These are phyloP conservation scores for Chytridium lagenaria DNA, from an alignment of 371 early-diverging fungal species.

Conservation along the genomic window DNA sequence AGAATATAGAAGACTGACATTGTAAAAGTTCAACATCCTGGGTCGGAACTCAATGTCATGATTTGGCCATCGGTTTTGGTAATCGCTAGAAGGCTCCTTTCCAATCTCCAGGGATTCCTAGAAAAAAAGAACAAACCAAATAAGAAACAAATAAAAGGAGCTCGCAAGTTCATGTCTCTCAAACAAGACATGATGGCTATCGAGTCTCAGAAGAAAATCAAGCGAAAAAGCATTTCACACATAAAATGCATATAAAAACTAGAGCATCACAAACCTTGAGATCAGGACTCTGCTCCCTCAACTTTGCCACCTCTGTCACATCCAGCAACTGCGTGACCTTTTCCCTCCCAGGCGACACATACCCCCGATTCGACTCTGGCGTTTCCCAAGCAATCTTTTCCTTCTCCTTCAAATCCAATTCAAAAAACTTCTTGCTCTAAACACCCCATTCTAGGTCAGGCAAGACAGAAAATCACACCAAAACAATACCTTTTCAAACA, in stretches of 20 bases:
- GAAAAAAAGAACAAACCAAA: background rate
- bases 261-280: conserved; percentile 19
- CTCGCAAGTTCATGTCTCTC: background rate
- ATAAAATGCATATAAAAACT: background rate
- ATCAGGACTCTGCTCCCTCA: conserved; percentile 28
- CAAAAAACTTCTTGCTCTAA: conserved; percentile 28
- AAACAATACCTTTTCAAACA: conserved; percentile 20
- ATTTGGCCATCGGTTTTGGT: conserved; percentile 31
- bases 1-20: background rate
- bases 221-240: background rate
- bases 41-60: conserved; percentile 2
- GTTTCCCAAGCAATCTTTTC: conserved; percentile 31
- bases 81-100: conserved; percentile 18
- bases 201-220: background rate
- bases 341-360: conserved; percentile 38
- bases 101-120: conserved; percentile 42
- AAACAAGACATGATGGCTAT: background rate
- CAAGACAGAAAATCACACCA: conserved; percentile 2
- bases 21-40: conserved; percentile 23
- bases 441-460: background rate
- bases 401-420: conserved; percentile 22
- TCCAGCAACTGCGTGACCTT: conserved; percentile 21
- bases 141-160: background rate
- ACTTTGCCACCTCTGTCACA: conserved; percentile 13
- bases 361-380: conserved; percentile 41